Conservation (phyloP, 1,139 yeast species). For the Lodderomyces orthopsilosis region DNA sequence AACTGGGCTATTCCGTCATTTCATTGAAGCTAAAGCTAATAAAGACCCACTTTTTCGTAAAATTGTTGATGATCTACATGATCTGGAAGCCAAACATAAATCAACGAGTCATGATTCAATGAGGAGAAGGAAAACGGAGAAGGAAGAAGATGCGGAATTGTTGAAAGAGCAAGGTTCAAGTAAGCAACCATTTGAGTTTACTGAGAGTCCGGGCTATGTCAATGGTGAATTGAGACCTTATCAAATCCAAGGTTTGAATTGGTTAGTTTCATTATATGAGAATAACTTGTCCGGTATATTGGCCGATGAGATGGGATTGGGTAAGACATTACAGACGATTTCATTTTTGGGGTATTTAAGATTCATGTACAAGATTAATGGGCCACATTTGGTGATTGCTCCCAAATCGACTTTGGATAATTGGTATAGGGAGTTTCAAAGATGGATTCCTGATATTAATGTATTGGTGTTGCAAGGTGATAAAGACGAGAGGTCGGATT, state of each 20-base stretch:
- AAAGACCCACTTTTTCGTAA: slow-evolving; percentile 57
- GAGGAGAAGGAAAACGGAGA: slow-evolving; percentile 59
- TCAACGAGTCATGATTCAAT: slow-evolving; percentile 18
- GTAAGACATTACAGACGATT: slow-evolving; percentile 92
- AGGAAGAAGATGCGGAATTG: slow-evolving; percentile 70
- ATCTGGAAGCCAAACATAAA: slow-evolving; percentile 21
- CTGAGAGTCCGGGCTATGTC: slow-evolving; percentile 63
- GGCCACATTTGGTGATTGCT: slow-evolving; percentile 72
- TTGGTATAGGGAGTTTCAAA: slow-evolving; percentile 74
- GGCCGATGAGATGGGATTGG: slow-evolving; percentile 98
- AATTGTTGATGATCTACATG: slow-evolving; percentile 41
- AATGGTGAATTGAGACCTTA: slow-evolving; percentile 71
- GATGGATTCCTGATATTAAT: slow-evolving; percentile 77
- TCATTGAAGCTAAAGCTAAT: slow-evolving; percentile 63
- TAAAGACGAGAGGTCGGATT: slow-evolving; percentile 57
- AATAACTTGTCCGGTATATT: slow-evolving; percentile 86
- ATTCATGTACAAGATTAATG: slow-evolving; percentile 55
- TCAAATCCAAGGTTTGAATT: slow-evolving; percentile 90
- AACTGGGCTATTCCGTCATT: slow-evolving; percentile 67
- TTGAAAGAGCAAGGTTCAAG: slow-evolving; percentile 52
- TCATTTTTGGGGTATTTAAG: slow-evolving; percentile 75
- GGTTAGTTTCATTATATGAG: slow-evolving; percentile 82
- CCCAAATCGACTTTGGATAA: slow-evolving; percentile 81
- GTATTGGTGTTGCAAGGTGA: slow-evolving; percentile 72
- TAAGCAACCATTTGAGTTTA: slow-evolving; percentile 49